Evolutionary conservation across 2,329 filamentous ascomycete genomes (phyloP).

Genomic region (Cordyceps militaris): DNA sequence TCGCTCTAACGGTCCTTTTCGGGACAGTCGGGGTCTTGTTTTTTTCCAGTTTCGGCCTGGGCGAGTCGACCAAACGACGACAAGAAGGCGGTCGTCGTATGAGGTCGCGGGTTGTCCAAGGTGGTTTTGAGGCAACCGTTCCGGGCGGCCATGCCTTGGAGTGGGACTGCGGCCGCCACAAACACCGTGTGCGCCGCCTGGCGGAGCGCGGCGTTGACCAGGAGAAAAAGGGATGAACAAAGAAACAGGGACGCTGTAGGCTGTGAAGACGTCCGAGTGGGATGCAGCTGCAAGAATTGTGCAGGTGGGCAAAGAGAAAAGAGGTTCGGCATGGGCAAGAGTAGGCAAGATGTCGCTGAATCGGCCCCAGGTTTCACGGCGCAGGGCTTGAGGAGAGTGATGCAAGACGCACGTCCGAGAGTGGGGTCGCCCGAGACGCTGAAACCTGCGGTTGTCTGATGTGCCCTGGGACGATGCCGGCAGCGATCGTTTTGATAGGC

Average conservation of each 20-base stretch:
- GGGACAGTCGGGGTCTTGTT: background rate
- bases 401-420: slow-evolving; percentile 10
- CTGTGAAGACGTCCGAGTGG: background rate
- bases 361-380: slow-evolving; percentile 8
- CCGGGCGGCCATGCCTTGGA: slow-evolving; percentile 1
- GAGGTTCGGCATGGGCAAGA: background rate
- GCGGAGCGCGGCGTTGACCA: background rate
- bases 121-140: slow-evolving; percentile 7
- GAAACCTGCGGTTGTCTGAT: slow-evolving; percentile 2
- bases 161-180: slow-evolving; percentile 9
- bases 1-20: background rate
- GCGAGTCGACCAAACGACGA: background rate
- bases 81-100: background rate
- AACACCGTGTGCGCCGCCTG: background rate
- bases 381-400: slow-evolving; percentile 5
- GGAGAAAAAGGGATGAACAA: background rate
- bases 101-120: slow-evolving; percentile 1
- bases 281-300: slow-evolving; percentile 1
- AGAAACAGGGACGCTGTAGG: background rate
- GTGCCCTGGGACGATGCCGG: background rate
- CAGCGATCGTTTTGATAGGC: background rate
- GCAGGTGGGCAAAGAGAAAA: background rate
- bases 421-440: slow-evolving; percentile 1
- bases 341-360: slow-evolving; percentile 3
- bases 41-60: background rate